Base-by-base conservation (phyloP, 495 filamentous ascomycete species). In the Elaphomyces granulatus region DNA sequence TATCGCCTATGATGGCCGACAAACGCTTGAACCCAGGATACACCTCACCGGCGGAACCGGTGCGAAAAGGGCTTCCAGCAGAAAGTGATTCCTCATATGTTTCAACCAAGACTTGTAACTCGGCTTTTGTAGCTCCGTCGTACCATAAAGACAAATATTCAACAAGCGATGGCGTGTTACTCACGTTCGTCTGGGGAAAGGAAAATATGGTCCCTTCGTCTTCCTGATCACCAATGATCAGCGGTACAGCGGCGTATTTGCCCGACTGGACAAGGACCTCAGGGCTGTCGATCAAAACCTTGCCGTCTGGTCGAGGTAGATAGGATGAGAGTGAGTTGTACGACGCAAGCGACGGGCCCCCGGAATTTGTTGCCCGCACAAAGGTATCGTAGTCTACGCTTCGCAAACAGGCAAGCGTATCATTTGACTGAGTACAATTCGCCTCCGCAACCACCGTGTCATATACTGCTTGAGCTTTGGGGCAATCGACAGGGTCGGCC, bases 21-120 rank as follows among this genome's bases (percentile, higher is more conserved):
- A 84, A 61, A 2, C 80, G 77, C 54, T 87, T 87, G 65, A 74
- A 84, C 48, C 80, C 68, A 0, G 81, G 79, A 46, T 83, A 85
- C 51, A 71, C 59, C 45, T 75, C 73, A 55, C 85, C 78, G 2
- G 71, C 30, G 7, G 63, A 41, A 10, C 77, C 67, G 0, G 77
- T 82, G 34, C 72, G 60, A 61, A 81, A 84, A 3, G 81, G 81
- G 0, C 70, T 76, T 19, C 78, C 79, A 26, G 66, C 59, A 9
- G 57, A 50, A 12, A 65, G 42, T 26, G 53, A 60, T n/a, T 64
- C 40, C 8, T 64, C 58, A 52, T 84, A 84, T 0, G 63, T 66
- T 18, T 52, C 58, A 8, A 84, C 72, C 4, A 81, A 59, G 7
- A 50, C 50, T 16, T 50, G 43, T n/a, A n/a, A n/a, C n/a, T n/a